phyloP scores from a whole-genome alignment of 139 green algal species.

The Prasinococcaceae sp. region DNA sequence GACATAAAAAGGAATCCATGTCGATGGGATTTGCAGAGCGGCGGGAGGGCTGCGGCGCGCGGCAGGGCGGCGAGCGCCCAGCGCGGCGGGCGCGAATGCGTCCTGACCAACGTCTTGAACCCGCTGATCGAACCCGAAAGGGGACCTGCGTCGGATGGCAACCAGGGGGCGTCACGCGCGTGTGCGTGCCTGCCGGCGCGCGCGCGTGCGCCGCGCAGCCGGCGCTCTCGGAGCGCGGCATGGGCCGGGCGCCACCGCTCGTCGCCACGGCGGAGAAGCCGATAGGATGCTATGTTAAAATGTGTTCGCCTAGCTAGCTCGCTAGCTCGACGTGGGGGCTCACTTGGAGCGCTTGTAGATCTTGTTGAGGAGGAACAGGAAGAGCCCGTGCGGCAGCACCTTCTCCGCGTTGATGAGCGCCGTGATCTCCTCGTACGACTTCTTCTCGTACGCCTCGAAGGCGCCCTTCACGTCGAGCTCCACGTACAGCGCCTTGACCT shows the following conservation, averaged over 20 bases:
- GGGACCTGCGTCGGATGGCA: background rate
- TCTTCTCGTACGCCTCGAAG: conserved; percentile 75
- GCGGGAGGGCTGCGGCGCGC: background rate
- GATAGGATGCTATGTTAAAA: background rate
- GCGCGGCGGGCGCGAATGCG: background rate
- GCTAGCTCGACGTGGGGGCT: background rate
- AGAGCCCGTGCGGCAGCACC: conserved; percentile 61
- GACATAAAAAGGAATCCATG: too few species aligned
- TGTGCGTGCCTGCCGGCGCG: background rate
- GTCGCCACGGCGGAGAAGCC: background rate
- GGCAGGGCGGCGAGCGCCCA: background rate
- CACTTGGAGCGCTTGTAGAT: conserved; percentile 96
- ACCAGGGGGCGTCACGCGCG: background rate
- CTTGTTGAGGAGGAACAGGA: conserved; percentile 72
- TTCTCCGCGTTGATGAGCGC: conserved; percentile 59
- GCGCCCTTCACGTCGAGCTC: conserved; percentile 63
- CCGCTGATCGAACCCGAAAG: background rate
- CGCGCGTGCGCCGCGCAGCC: background rate
- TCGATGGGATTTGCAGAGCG: background rate
- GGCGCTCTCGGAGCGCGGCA: background rate
- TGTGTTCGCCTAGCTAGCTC: background rate
- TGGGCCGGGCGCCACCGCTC: background rate
- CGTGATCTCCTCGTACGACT: conserved; percentile 43
- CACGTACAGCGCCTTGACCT: conserved; percentile 78
- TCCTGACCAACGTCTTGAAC: background rate